These are phyloP conservation scores for Pythium coloratum DNA, from an alignment of 352 stramenopile species.

Conservation along the genomic window DNA sequence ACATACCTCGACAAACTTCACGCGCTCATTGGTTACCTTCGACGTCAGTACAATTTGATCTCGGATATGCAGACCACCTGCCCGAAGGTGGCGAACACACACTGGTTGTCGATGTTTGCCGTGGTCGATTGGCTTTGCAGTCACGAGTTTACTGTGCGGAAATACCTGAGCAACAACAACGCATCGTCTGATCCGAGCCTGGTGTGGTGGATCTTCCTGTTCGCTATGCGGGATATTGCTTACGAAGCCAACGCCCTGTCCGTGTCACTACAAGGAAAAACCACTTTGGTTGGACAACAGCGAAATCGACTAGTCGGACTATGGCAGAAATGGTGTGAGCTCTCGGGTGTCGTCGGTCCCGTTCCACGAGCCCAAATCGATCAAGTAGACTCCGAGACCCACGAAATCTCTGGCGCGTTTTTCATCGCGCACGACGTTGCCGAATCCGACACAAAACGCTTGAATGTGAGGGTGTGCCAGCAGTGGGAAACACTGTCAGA, in stretches of 20 bases:
- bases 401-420: no score
- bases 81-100: conserved; percentile 15
- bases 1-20: conserved; percentile 24
- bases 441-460: no score
- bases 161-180: not conserved
- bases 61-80: conserved; percentile 12
- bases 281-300: not conserved
- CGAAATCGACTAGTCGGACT: not conserved
- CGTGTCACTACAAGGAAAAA: not conserved
- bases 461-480: conserved; percentile 3
- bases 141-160: not conserved
- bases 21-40: conserved; percentile 18
- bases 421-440: no score
- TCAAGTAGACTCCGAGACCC: no score
- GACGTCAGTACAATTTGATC: conserved; percentile 8
- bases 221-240: not conserved
- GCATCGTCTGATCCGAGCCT: not conserved
- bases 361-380: no score
- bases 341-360: no score
- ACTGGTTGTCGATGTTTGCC: conserved; percentile 25
- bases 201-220: conserved; percentile 1
- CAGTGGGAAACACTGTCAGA: not conserved
- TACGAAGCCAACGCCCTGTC: not conserved
- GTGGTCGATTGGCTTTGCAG: conserved; percentile 17
- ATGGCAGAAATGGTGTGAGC: no score